Evolutionary conservation across 208 protist species (phyloP), one percentile per base, ranked within the genome.

Genomic region (Trypanosoma boissoni): DNA sequence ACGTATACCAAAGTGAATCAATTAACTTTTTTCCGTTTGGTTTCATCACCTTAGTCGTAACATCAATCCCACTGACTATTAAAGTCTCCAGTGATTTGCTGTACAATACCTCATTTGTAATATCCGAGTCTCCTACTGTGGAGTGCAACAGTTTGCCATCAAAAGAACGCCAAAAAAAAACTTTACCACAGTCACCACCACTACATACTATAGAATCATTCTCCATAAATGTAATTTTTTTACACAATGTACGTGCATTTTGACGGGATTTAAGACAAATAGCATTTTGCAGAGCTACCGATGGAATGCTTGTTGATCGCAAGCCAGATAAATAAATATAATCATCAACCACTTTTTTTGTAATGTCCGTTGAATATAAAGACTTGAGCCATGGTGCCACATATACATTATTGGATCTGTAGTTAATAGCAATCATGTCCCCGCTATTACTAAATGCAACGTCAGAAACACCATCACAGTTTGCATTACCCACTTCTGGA

Each of bases 201-300:
- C 72, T 71, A 48, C 63, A 76, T 20, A 86, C 62, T 45, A 78
- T 67, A 45, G 48, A 54, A 60, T 83, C 75, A 56, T 80, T 49
- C 58, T 69, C 67, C 57, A 86, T 64, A 44, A 70, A 86, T n/a
- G 63, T 62, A 5, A 78, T 75, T 32, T 83, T 63, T 58, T 86
- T 86, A 58, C 77, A 86, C 68, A 78, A 78, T 12, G 75, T 78
- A n/a, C 46, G 16, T 12, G 14, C 29, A 74, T 86, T 83, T 3
- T 26, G 20, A 10, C 80, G 70, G 0, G 72, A 72, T 10, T 39
- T 42, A 12, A 80, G 39, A 0, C 44, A 34, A 9, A 58, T 36
- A 53, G 41, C 28, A 27, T 59, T 50, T 10, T 48, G 20, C 20
- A 52, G 32, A 28, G 31, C 37, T 0, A 73, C 42, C 21, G 46